A percentile compares a stretch with the other conserved stretches of the same genome.
phyloP scores from a whole-genome alignment of 257 asterid species.

The Euphrasia confusa region DNA sequence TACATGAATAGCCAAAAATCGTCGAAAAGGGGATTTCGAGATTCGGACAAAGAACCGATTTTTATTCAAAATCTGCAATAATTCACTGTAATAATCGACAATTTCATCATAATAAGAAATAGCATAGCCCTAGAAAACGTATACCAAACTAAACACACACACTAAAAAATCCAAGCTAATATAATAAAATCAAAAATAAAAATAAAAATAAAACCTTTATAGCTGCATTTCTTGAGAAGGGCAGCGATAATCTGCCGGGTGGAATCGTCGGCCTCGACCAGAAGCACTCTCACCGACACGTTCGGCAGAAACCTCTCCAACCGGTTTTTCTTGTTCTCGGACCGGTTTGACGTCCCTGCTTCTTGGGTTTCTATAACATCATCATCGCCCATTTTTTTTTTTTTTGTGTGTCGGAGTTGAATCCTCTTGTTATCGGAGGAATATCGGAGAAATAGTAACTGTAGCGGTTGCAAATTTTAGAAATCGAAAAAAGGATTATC shows the following conservation, averaged over 20 bases:
- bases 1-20: not conserved
- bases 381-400: not conserved
- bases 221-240: constrained; percentile 89
- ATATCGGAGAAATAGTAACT: constrained; percentile 4
- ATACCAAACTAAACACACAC: too few relatives aligned
- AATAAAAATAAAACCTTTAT: constrained; percentile 49
- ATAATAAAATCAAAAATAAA: not conserved
- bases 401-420: not conserved
- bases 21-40: not conserved
- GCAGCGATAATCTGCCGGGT: constrained; percentile 88
- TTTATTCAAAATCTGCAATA: not conserved
- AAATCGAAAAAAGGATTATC: constrained; percentile 1
- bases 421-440: constrained; percentile 9
- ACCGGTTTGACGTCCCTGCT: constrained; percentile 16
- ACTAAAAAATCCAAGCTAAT: too few relatives aligned
- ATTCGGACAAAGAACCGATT: not conserved
- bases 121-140: too few relatives aligned
- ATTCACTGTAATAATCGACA: not conserved
- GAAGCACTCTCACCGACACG: constrained; percentile 65
- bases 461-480: constrained; percentile 14
- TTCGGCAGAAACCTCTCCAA: constrained; percentile 89
- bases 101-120: not conserved
- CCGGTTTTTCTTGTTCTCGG: not conserved
- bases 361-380: not conserved
- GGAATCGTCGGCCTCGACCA: constrained; percentile 90